Conservation (phyloP, 331 rosid species). For the Acacia concinna region DNA sequence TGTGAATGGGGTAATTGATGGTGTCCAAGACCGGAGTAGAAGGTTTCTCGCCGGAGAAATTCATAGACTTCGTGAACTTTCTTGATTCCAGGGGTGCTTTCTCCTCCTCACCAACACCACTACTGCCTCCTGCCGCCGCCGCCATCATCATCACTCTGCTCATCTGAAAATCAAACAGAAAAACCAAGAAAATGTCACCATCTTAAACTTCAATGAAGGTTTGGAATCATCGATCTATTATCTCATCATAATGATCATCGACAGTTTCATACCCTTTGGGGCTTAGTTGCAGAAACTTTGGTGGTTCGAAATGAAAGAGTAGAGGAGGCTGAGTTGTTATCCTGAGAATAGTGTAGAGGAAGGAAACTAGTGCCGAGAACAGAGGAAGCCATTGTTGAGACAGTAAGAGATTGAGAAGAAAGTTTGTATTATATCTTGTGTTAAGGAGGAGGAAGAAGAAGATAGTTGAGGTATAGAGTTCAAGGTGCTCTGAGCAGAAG, state of each 20-base stretch:
- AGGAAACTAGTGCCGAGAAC: conserved; percentile 38
- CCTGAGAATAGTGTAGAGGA: conserved; percentile 25
- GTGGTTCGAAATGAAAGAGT: not conserved
- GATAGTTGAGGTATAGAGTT: not conserved
- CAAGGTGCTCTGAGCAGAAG: not conserved
- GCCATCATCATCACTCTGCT: conserved; percentile 4
- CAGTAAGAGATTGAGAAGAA: not conserved
- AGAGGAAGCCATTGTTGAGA: conserved; percentile 44
- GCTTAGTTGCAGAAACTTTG: conserved; percentile 7
- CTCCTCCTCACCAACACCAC: conserved; percentile 22
- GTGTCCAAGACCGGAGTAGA: conserved; percentile 61
- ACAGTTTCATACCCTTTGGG: conserved; percentile 31
- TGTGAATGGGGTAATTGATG: conserved; percentile 55
- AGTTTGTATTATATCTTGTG: not conserved
- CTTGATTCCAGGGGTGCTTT: not conserved
- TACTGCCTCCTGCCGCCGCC: conserved; percentile 20
- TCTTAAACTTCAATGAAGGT: not conserved
- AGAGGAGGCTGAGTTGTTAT: not conserved
- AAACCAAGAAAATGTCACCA: not conserved
- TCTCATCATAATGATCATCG: not conserved
- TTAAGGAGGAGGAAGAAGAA: not conserved
- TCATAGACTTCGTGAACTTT: conserved; percentile 13
- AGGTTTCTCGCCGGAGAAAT: conserved; percentile 65
- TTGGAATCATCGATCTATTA: not conserved
- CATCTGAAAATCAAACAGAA: conserved; percentile 35